These are phyloP conservation scores for Nemophila menziesii DNA, from an alignment of 257 asterid species.

Conservation along the genomic window DNA sequence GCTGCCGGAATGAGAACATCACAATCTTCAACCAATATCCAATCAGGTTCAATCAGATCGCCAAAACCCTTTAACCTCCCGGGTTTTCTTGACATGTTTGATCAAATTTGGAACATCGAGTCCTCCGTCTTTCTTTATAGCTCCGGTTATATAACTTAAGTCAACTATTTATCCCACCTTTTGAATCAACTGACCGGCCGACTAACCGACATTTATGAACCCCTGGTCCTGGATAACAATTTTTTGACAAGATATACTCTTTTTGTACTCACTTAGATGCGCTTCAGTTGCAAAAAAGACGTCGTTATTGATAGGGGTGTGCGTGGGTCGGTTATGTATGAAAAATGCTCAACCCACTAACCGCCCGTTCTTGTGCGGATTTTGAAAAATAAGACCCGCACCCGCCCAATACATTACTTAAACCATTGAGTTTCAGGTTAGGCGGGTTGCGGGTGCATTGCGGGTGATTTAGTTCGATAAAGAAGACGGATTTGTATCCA, in stretches of 20 bases:
- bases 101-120: conserved; percentile 40
- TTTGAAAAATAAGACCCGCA: too few species aligned
- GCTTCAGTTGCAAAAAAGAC: conserved; percentile 49
- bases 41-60: conserved; percentile 35
- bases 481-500: too few species aligned
- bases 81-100: conserved; percentile 35
- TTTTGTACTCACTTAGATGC: conserved; percentile 38
- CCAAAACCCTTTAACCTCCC: conserved; percentile 64
- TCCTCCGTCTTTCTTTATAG: conserved; percentile 47
- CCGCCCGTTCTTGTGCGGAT: too few species aligned
- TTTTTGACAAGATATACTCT: conserved; percentile 36
- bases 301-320: too few species aligned
- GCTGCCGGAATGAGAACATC: conserved; percentile 88
- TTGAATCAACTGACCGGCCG: conserved; percentile 50
- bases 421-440: too few species aligned
- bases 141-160: conserved; percentile 50
- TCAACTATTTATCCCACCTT: conserved; percentile 43
- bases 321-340: too few species aligned
- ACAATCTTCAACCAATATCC: conserved; percentile 54
- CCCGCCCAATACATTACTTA: too few species aligned
- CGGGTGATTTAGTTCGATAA: too few species aligned
- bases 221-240: conserved; percentile 52
- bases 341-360: too few species aligned
- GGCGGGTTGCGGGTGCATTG: too few species aligned
- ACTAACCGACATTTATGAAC: conserved; percentile 54